Evolutionary conservation across 148 eudicot genomes (phyloP).

Genomic region (Persicaria tinctoria): DNA sequence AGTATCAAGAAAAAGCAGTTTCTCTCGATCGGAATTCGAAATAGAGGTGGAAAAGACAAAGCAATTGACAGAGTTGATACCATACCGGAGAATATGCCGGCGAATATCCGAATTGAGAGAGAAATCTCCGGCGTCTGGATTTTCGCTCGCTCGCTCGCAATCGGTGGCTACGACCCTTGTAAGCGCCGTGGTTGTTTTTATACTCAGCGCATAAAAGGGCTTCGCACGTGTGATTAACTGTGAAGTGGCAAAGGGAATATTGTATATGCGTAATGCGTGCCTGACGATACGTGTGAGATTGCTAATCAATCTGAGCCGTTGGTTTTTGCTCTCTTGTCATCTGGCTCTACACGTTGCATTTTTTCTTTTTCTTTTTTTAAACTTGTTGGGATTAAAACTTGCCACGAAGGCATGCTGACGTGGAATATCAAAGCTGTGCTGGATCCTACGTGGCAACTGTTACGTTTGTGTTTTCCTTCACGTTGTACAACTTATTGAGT

Average conservation of each 20-base stretch:
- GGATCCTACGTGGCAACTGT: background rate
- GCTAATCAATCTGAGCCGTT: conserved; percentile 1
- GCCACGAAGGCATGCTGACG: background rate
- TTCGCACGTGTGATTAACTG: conserved; percentile 3
- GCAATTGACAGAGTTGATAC: background rate
- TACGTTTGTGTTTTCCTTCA: background rate
- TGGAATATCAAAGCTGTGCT: background rate
- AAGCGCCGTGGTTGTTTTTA: background rate
- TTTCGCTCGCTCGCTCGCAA: background rate
- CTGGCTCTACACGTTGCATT: background rate
- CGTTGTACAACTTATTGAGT: background rate
- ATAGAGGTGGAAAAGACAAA: background rate
- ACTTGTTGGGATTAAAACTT: background rate
- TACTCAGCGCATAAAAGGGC: background rate
- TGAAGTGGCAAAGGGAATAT: background rate
- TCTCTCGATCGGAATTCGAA: conserved; percentile 2
- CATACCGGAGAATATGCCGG: background rate
- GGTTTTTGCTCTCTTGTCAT: background rate
- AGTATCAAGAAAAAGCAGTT: background rate
- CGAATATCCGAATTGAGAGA: background rate
- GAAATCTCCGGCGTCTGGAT: background rate
- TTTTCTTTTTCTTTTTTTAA: background rate
- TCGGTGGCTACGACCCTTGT: background rate
- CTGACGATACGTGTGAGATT: background rate
- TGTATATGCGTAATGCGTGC: background rate